phyloP scores from a whole-genome alignment of 306 rosid genomes.

The Dryas octopetala region DNA sequence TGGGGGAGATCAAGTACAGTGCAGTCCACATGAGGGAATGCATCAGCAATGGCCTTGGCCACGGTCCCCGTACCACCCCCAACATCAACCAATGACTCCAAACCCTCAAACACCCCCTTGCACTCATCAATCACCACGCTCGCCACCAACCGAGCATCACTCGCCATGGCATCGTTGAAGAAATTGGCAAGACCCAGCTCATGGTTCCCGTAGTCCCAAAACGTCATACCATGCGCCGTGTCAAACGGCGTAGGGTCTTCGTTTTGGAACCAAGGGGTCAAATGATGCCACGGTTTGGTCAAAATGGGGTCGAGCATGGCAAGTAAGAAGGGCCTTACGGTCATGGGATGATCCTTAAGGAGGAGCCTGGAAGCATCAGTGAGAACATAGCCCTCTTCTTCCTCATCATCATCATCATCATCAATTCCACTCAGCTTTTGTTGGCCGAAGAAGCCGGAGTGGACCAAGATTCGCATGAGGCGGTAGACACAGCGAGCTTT shows the following conservation, averaged over 20 bases:
- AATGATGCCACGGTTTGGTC: constrained; percentile 33
- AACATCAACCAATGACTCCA: constrained; percentile 46
- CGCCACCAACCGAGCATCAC: constrained; percentile 37
- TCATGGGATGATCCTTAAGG: constrained; percentile 31
- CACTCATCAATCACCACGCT: constrained; percentile 35
- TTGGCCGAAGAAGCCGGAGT: constrained; percentile 43
- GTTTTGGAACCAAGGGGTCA: constrained; percentile 42
- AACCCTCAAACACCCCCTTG: constrained; percentile 34
- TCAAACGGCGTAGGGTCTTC: constrained; percentile 38
- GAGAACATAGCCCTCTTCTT: constrained; percentile 38
- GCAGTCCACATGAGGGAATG: constrained; percentile 39
- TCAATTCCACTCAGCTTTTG: background rate
- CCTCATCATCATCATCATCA: background rate
- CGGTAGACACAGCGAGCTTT: constrained; percentile 34
- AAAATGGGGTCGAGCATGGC: constrained; percentile 28
- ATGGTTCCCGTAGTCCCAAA: constrained; percentile 37
- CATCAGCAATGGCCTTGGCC: constrained; percentile 42
- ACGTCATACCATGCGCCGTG: constrained; percentile 30
- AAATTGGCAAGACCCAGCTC: constrained; percentile 1
- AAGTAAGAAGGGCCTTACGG: constrained; percentile 23
- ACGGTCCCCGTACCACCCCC: constrained; percentile 55
- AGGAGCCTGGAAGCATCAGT: constrained; percentile 50
- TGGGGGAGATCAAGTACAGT: background rate
- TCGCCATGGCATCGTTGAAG: constrained; percentile 50
- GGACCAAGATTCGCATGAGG: constrained; percentile 46